A percentile compares a stretch with the other conserved stretches of the same genome.
phyloP scores from a whole-genome alignment of 2,329 filamentous ascomycete species.

The Fusarium verrucosum region DNA sequence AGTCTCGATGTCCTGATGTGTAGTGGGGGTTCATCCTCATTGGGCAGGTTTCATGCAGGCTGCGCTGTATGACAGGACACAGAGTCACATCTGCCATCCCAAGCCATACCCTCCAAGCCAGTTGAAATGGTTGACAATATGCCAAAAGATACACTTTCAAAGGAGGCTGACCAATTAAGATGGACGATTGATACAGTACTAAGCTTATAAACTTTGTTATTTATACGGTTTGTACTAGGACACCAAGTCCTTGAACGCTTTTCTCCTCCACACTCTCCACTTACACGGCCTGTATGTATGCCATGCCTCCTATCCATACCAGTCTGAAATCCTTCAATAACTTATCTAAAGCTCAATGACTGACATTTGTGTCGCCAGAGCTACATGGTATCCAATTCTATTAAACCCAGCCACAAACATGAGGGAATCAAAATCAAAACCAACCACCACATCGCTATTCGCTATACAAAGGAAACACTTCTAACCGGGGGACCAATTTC shows the following conservation, averaged over 20 bases:
- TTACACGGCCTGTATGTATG: not conserved
- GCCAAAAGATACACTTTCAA: not conserved
- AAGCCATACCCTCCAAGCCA: not conserved
- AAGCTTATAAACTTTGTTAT: not conserved
- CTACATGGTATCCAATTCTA: constrained; percentile 27
- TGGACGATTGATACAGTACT: not conserved
- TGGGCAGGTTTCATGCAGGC: not conserved
- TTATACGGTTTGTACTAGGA: not conserved
- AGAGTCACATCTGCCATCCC: not conserved
- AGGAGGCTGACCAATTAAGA: not conserved
- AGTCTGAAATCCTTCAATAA: not conserved
- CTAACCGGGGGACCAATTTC: not conserved
- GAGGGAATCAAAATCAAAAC: constrained; percentile 11
- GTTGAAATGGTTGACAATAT: not conserved
- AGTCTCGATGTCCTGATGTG: not conserved
- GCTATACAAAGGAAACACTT: constrained; percentile 27
- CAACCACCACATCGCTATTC: constrained; percentile 16
- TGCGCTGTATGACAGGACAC: not conserved
- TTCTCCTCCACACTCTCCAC: not conserved
- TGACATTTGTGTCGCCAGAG: constrained; percentile 11
- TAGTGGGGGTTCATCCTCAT: not conserved
- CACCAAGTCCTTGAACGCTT: not conserved
- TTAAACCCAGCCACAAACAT: constrained; percentile 1
- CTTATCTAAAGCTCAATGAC: constrained; percentile 26
- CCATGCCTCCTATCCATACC: constrained; percentile 8